Evolutionary conservation across 73 alveolate species (phyloP), one percentile per base, ranked within the genome.

Genomic region (Diophrys sp.): DNA sequence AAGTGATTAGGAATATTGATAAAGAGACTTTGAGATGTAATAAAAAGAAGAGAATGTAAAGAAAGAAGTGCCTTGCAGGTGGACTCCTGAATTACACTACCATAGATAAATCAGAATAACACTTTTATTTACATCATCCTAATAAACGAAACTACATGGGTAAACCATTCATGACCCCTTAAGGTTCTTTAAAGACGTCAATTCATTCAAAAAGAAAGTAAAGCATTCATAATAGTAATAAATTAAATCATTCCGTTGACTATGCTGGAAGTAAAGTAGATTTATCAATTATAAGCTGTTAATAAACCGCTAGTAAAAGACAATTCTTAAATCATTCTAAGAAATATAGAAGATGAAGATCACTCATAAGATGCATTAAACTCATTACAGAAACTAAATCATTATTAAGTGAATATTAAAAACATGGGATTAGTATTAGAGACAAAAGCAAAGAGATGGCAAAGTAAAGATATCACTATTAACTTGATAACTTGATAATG

Each of bases 31-130:
- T 44, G 18, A 11, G n/a, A 11, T 44, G 18, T 11, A 18, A 44
- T 11, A 5, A 5, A 5, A 44, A 44, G 62, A 44, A 44, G n/a
- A 44, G 18, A 29, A 62, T 11, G n/a, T 2, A 8, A 62, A 25
- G 29, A 25, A 62, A 25, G 72, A 62, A 25, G 72, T 62, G 32
- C 72, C 72, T 62, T 62, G 72, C 72, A 14, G 72, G 29, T 62
- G 72, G 72, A 2, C 72, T 23, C 72, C 72, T 25, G 72, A 23
- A 62, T 11, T 62, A 23, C 72, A 14, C 72, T 2, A 62, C 26
- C n/a, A 23, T 14, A 62, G 72, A 25, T 11, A 62, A 25, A 23
- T 2, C n/a, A 2, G 72, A 62, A 29, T 29, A 62, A 29, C 14
- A 8, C 29, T 14, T 2, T 5, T 62, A 11, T 25, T 29, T 62